Conservation (phyloP, 1,284 basidiomycete species). For the Tylopilus sp. region DNA sequence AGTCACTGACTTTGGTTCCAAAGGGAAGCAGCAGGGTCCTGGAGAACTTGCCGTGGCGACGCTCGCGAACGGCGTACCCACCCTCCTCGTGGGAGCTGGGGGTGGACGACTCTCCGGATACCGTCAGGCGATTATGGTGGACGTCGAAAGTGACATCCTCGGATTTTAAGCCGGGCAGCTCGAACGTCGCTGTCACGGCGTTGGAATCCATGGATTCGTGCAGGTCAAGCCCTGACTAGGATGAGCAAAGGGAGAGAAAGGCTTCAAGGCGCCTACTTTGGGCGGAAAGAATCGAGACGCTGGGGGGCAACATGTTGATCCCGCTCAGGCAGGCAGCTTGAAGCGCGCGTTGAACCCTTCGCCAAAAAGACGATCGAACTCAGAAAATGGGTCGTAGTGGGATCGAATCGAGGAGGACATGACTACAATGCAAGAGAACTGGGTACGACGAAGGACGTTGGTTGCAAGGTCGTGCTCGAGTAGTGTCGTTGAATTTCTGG, state of each 20-base stretch:
- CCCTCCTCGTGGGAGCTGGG: background rate
- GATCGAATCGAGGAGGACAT: constrained; percentile 32
- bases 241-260: background rate
- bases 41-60: constrained; percentile 2
- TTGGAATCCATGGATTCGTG: constrained; percentile 40
- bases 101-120: constrained; percentile 37
- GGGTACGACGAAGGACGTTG: no score
- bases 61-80: constrained; percentile 1
- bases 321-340: background rate
- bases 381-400: constrained; percentile 44
- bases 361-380: constrained; percentile 45
- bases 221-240: constrained; percentile 38
- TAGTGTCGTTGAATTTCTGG: no score
- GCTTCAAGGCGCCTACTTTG: background rate
- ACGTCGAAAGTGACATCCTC: constrained; percentile 41
- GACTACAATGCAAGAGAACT: no score
- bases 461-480: no score
- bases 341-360: constrained; percentile 18
- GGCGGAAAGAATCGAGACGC: constrained; percentile 1
- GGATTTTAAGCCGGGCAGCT: constrained; percentile 42
- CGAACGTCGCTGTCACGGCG: constrained; percentile 42
- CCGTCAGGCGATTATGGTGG: constrained; percentile 38
- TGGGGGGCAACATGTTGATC: background rate
- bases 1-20: constrained; percentile 4
- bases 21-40: background rate